Evolutionary conservation across 2,329 filamentous ascomycete species (phyloP), one percentile per base, ranked within the genome.

Genomic region (Sodiomyces alkalinus): DNA sequence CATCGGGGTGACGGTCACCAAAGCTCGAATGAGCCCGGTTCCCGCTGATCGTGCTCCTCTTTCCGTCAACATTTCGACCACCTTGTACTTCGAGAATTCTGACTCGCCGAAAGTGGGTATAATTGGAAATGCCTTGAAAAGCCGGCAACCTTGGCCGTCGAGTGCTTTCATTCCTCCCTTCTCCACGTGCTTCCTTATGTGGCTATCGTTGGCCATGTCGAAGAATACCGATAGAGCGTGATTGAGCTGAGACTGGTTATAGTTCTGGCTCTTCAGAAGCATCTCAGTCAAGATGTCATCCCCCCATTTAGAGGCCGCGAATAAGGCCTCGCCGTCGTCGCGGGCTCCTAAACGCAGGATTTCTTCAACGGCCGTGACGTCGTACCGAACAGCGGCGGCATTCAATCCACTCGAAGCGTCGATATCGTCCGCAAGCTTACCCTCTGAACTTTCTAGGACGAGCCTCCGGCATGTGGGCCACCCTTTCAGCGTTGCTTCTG

Each of bases 1-100:
- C 21, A 26, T 22, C 2, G 33, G 30, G 15, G 33, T 33, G 4
- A 28, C 21, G 4, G 4, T 29, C 9, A 15, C 28, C 4, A 32
- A 9, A 10, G 18, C 23, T 11, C 13, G 20, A 7, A 27, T 20
- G 9, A 19, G 30, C 11, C 7, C 17, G 2, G 7, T 17, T 6
- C 19, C n/a, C 7, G 27, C 12, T 3, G 31, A 6, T 7, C 29
- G 17, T 7, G 21, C 30, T 2, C n/a, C 24, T 16, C 26, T 27
- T 6, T 13, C 18, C 9, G 25, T 17, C 6, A 35, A 5, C 0
- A 32, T 21, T 3, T 5, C 10, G 3, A 35, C 17, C 4, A 32
- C 24, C 2, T n/a, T n/a, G 12, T 10, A 2, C 6, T 29, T 28
- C 4, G 12, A 12, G 9, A 6, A 9, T 12, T 19, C 19, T n/a